Conservation (phyloP, 371 early-diverging fungal species). For the Mucor piriformis region DNA sequence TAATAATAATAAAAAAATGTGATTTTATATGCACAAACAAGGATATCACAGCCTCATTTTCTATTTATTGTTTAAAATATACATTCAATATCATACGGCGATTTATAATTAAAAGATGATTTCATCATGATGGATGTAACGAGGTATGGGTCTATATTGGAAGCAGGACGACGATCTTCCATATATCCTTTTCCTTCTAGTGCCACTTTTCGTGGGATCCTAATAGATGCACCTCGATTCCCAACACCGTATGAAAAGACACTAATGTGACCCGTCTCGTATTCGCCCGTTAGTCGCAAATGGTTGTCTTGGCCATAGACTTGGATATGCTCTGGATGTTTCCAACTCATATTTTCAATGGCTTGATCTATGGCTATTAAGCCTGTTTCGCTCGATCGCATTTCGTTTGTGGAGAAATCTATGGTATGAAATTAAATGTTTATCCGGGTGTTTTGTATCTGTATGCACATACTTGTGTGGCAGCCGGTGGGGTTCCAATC, state of each 20-base stretch:
- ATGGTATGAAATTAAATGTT: not conserved
- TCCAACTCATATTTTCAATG: constrained; percentile 46
- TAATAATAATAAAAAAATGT: not conserved
- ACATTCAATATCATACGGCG: not conserved
- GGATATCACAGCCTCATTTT: not conserved
- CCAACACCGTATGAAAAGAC: constrained; percentile 54
- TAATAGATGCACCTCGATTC: constrained; percentile 56
- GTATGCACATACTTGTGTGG: constrained; percentile 50
- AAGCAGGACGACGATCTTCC: constrained; percentile 58
- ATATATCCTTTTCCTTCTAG: constrained; percentile 50
- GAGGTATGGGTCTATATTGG: constrained; percentile 57
- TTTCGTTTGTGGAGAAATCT: constrained; percentile 53
- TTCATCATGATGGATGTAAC: constrained; percentile 50
- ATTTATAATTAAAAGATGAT: constrained; percentile 34
- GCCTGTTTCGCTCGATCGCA: constrained; percentile 49
- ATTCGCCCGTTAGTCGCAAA: constrained; percentile 49
- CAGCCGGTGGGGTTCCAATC: constrained; percentile 57
- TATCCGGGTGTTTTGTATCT: too few relatives aligned
- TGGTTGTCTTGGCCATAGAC: constrained; percentile 59
- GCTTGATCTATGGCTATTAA: constrained; percentile 51
- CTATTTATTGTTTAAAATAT: not conserved
- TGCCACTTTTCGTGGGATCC: constrained; percentile 52
- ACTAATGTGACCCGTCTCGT: constrained; percentile 57
- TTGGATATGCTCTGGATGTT: constrained; percentile 51
- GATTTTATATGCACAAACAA: not conserved